phyloP scores from a whole-genome alignment of 2,329 filamentous ascomycete genomes.

The Hysterium pulicare region DNA sequence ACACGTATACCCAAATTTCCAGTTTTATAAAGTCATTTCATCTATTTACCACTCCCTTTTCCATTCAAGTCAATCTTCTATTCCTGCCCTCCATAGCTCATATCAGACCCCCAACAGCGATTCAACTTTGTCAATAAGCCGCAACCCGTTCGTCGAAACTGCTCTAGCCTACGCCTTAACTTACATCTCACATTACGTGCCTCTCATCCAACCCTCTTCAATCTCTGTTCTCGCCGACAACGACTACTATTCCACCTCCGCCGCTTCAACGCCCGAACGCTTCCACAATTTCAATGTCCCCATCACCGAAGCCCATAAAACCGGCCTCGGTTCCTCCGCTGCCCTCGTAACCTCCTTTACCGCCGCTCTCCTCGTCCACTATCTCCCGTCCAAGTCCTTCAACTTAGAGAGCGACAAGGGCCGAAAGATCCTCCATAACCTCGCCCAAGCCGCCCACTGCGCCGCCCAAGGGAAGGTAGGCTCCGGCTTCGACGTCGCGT shows the following conservation, averaged over 20 bases:
- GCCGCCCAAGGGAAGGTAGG: constrained; percentile 96
- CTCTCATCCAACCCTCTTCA: constrained; percentile 56
- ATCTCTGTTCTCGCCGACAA: constrained; percentile 92
- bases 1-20: no score
- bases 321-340: constrained; percentile 89
- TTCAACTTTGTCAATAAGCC: constrained; percentile 44
- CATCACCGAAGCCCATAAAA: constrained; percentile 82
- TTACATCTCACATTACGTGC: constrained; percentile 61
- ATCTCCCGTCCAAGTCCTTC: constrained; percentile 58
- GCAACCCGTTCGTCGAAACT: constrained; percentile 89
- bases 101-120: constrained; percentile 17
- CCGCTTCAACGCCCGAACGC: constrained; percentile 40
- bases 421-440: constrained; percentile 73
- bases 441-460: constrained; percentile 90
- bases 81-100: background rate
- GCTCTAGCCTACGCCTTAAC: constrained; percentile 83
- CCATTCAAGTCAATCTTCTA: no score
- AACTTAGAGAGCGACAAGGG: constrained; percentile 55
- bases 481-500: constrained; percentile 91
- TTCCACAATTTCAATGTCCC: constrained; percentile 78
- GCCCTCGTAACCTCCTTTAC: constrained; percentile 88
- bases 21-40: no score
- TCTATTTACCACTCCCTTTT: background rate
- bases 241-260: constrained; percentile 78
- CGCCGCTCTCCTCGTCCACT: constrained; percentile 71